Base-by-base conservation (phyloP, 306 rosid species). In the Vachellia collinsii region DNA sequence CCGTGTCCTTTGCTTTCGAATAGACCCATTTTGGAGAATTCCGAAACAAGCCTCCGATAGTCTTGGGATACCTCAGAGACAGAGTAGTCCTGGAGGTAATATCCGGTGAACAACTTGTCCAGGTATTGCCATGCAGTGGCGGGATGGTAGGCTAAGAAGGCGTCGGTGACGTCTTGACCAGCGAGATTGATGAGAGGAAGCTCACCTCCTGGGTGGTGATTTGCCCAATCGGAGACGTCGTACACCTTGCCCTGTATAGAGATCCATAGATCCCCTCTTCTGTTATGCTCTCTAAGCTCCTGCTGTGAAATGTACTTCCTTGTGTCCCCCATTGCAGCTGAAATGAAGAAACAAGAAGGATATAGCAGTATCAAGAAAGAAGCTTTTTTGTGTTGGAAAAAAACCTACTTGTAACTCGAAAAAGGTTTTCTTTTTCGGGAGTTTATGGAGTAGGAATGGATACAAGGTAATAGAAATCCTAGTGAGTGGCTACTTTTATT, bases 151-250 rank as follows among this genome's bases (percentile, higher is more conserved):
- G 97, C 97, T 10, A 91, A 80, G 85, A 91, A 93, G 2, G 90
- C 94, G 44, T 93, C 98, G 1, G 98, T 93, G 25, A 86, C 94
- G 36, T 93, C 98, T 37, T 88, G 90, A 29, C 98, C 98, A 77
- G 93, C 93, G 75, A 93, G 83, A 75, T 85, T 83, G 25, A 88
- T 42, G 13, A 93, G 79, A 2, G 94, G 92, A 3, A 59, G 12
- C 1, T 86, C 85, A 34, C 98, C 98, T 68, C 98, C 98, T 3
- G 98, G 98, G 69, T 93, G 98, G 50, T 69, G 56, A n/a, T 83
- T 25, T 44, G 78, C 39, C 97, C 97, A 92, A 25, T 82, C 69
- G 4, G 97, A 65, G 7, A 90, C 94, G 54, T 92, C 77, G 88
- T 92, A 92, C 79, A 90, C 63, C 85, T 89, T 87, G 23, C 97